Evolutionary conservation across 2,329 filamentous ascomycete genomes (phyloP).

Genomic region (Hypoxylon sp.): DNA sequence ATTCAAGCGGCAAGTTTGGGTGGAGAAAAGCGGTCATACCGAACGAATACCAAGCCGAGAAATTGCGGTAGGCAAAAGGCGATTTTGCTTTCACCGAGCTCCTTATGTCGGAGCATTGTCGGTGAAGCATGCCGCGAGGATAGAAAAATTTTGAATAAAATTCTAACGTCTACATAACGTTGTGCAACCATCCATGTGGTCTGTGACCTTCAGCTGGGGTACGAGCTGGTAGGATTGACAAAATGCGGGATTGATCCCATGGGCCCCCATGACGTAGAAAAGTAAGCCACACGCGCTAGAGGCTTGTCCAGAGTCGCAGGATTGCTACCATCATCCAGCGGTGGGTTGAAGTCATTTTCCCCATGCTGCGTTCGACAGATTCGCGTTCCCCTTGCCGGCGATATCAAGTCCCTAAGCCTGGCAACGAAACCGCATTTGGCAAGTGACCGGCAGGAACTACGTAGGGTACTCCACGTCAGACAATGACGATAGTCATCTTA

Average conservation of each 20-base stretch:
- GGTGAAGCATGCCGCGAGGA: conserved; percentile 34
- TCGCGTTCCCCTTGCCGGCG: conserved; percentile 28
- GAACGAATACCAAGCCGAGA: conserved; percentile 49
- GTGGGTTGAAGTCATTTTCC: conserved; percentile 28
- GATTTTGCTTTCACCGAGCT: conserved; percentile 44
- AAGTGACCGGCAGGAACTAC: conserved; percentile 28
- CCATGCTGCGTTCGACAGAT: conserved; percentile 28
- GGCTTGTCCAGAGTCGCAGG: conserved; percentile 24
- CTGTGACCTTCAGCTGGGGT: conserved; percentile 41
- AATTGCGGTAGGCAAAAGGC: conserved; percentile 41
- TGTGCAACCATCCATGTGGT: conserved; percentile 32
- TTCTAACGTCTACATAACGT: conserved; percentile 20
- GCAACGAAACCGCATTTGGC: conserved; percentile 37
- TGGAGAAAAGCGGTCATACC: conserved; percentile 51
- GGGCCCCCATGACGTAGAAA: conserved; percentile 44
- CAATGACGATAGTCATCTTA: conserved; percentile 45
- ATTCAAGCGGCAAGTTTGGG: conserved; percentile 40
- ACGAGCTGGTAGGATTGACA: conserved; percentile 32
- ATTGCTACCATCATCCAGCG: conserved; percentile 35
- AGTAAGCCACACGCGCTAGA: conserved; percentile 44
- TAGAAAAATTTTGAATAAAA: conserved; percentile 25
- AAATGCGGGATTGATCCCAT: conserved; percentile 47
- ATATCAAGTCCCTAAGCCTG: conserved; percentile 12
- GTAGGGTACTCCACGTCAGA: conserved; percentile 37
- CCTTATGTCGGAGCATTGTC: conserved; percentile 42